Conservation (phyloP, 345 rosid genomes). For the Leavenworthia alabamica region DNA sequence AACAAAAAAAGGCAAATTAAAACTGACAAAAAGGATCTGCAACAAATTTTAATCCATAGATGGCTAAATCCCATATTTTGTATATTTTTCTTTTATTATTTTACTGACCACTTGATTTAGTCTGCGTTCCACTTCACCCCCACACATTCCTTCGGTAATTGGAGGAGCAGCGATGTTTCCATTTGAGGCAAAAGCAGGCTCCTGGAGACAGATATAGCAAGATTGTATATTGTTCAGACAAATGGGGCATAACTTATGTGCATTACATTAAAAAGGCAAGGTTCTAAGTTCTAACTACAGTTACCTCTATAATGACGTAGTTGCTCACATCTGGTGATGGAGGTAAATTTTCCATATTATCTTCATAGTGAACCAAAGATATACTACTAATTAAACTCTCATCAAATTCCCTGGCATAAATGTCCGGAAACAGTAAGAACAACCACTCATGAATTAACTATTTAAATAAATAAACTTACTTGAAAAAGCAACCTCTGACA, state of each 20-base stretch:
- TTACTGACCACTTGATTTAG: slow-evolving; percentile 52
- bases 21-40: not conserved
- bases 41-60: not conserved
- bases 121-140: slow-evolving; percentile 68
- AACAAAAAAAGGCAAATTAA: not conserved
- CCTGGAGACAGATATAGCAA: slow-evolving; percentile 42
- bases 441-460: slow-evolving; percentile 20
- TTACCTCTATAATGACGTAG: slow-evolving; percentile 89
- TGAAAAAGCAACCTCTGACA: slow-evolving; percentile 92
- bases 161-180: slow-evolving; percentile 49
- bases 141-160: slow-evolving; percentile 69
- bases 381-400: slow-evolving; percentile 69
- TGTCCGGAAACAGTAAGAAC: slow-evolving; percentile 6
- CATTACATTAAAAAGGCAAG: slow-evolving; percentile 4
- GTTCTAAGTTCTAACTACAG: slow-evolving; percentile 7
- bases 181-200: slow-evolving; percentile 62
- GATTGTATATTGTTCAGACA: slow-evolving; percentile 6
- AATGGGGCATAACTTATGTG: not conserved
- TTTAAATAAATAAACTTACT: slow-evolving; percentile 44
- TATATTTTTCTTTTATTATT: not conserved
- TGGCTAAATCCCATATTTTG: not conserved
- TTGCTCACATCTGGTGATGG: slow-evolving; percentile 88
- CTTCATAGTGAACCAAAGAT: slow-evolving; percentile 79
- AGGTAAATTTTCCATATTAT: slow-evolving; percentile 69
- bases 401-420: slow-evolving; percentile 78